phyloP scores from a whole-genome alignment of 2,329 filamentous ascomycete genomes.

The Aspergillus intermedius region DNA sequence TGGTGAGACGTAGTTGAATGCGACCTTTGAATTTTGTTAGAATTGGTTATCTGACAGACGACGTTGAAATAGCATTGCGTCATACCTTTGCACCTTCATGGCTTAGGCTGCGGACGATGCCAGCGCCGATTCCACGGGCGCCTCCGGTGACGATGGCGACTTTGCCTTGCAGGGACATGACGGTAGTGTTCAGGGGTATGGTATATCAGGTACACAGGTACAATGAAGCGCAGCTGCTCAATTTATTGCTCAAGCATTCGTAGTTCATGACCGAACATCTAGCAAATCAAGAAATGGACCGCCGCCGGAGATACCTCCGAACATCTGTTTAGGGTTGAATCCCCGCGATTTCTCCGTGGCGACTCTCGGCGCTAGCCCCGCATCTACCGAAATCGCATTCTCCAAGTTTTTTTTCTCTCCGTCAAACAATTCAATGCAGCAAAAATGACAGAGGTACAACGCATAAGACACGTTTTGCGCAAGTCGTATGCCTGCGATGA shows the following conservation, averaged over 20 bases:
- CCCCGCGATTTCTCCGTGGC: neutral
- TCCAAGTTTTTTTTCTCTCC: neutral
- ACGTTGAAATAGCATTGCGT: too few species aligned
- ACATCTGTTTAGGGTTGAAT: neutral
- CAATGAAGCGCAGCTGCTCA: too few species aligned
- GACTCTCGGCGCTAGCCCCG: neutral
- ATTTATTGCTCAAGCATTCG: too few species aligned
- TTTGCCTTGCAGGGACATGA: slow-evolving; percentile 13
- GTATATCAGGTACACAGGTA: too few species aligned
- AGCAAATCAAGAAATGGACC: neutral
- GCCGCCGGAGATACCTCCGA: slow-evolving; percentile 3
- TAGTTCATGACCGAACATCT: neutral
- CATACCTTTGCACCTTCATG: slow-evolving; percentile 10
- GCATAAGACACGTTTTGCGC: slow-evolving; percentile 10
- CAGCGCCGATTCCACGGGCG: slow-evolving; percentile 12
- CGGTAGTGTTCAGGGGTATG: neutral
- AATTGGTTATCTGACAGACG: neutral
- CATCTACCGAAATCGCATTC: neutral
- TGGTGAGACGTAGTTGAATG: slow-evolving; percentile 12
- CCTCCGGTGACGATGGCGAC: slow-evolving; percentile 15
- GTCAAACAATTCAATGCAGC: neutral
- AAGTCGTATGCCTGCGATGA: slow-evolving; percentile 15
- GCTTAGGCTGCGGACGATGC: slow-evolving; percentile 10
- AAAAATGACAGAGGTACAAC: neutral
- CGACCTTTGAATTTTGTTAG: slow-evolving; percentile 4